phyloP scores from a whole-genome alignment of 306 rosid genomes.

The Acmispon strigosus region DNA sequence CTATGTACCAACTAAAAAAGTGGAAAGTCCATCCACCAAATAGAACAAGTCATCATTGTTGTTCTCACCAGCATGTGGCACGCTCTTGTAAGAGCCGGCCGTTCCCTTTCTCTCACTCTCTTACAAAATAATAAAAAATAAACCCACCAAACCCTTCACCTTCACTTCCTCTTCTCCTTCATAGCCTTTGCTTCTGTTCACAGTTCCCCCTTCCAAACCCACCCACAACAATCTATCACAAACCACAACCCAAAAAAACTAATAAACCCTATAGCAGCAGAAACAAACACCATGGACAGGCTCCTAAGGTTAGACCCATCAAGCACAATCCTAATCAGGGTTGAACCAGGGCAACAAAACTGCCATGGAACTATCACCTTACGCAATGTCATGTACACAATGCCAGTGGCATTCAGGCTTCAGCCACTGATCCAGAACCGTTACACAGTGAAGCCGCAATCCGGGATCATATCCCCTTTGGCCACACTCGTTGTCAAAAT shows the following conservation, averaged over 20 bases:
- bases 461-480: constrained; percentile 77
- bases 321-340: constrained; percentile 42
- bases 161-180: constrained; percentile 13
- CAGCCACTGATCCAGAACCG: constrained; percentile 57
- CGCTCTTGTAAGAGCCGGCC: constrained; percentile 49
- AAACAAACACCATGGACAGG: constrained; percentile 70
- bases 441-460: constrained; percentile 58
- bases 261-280: background rate
- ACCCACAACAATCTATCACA: background rate
- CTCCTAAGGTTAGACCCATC: constrained; percentile 83
- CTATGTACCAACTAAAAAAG: no score
- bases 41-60: constrained; percentile 75
- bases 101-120: background rate
- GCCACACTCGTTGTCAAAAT: constrained; percentile 52
- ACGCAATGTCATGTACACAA: constrained; percentile 84
- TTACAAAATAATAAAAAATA: background rate
- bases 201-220: background rate
- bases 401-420: constrained; percentile 86
- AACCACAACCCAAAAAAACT: background rate
- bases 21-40: constrained; percentile 20
- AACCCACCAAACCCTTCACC: constrained; percentile 8
- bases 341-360: constrained; percentile 52
- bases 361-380: constrained; percentile 52
- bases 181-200: background rate
- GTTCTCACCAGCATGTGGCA: constrained; percentile 69